Base-by-base conservation (phyloP, 176 grass and related monocot species). In the Chrysopogon serrulatus region DNA sequence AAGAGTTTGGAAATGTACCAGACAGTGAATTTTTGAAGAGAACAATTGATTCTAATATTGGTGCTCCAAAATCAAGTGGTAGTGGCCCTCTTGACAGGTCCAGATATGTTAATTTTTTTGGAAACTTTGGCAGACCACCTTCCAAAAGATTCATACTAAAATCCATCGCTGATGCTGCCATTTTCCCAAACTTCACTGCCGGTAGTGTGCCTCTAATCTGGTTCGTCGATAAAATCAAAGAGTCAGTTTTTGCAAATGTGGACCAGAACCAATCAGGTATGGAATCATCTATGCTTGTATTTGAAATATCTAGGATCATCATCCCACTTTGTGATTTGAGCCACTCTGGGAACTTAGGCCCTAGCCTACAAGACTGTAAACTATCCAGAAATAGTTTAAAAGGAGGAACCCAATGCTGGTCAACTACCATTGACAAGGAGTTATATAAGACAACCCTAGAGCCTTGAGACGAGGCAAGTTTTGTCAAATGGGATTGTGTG, bases 191-290 rank as follows among this genome's bases (percentile, higher is more conserved):
- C 47, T 49, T 49, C 17, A 49, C 5, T n/a, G n/a, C 13, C 1
- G 47, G 47, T 18, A 49, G 47, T 17, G 47, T 49, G 15, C 47
- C 47, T 49, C 47, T 77, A 10, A 90, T 68, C 1, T 68, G 6
- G 69, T 90, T 90, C 3, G 43, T 44, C 10, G 77, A 85, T 2
- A 85, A 15, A 56, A 37, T 6, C 34, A 89, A 48, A 57, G n/a
- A 16, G 0, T 3, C 0, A 13, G 74, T 24, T 5, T 10, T 24
- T 2, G 61, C 83, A 65, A 74, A 79, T 11, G 75, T 43, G 13
- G 12, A 47, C 83, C 78, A 90, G 36, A 90, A 79, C 88, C 83
- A 86, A 23, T 53, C 23, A 1, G 88, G 88, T 59, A 90, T n/a
- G 1, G 30, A 7, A 36, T n/a, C 77, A 53, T 21, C 10, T 39